Percentiles rank a stretch among this genome's conserved stretches.
These are phyloP conservation scores for Herpetospermum pedunculosum DNA, from an alignment of 306 rosid species.

Conservation along the genomic window DNA sequence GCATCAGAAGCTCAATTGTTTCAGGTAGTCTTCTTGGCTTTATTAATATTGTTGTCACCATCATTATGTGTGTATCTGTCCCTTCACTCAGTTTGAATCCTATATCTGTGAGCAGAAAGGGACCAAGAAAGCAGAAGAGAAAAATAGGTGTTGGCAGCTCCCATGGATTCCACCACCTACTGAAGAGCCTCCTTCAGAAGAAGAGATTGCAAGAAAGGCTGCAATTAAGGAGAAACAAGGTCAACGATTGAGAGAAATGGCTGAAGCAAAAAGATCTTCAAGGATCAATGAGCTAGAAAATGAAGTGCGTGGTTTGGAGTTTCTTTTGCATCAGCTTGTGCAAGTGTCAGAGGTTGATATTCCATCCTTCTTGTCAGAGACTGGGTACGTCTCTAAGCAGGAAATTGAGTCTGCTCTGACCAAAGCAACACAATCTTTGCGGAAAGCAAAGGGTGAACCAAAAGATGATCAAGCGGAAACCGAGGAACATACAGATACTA, in stretches of 20 bases:
- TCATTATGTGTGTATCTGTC: neutral
- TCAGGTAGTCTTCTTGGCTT: conserved; percentile 43
- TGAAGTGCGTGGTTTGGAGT: conserved; percentile 67
- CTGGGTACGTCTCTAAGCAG: conserved; percentile 77
- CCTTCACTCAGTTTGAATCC: conserved; percentile 9
- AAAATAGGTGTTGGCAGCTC: conserved; percentile 90
- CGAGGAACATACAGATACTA: conserved; percentile 49
- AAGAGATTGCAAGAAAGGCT: conserved; percentile 96
- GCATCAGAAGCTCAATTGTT: conserved; percentile 58
- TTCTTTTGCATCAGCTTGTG: conserved; percentile 72
- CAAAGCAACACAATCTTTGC: conserved; percentile 65
- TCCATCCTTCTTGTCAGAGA: conserved; percentile 62
- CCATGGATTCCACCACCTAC: conserved; percentile 94
- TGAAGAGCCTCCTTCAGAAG: conserved; percentile 94
- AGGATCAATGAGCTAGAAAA: conserved; percentile 91
- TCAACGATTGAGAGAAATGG: conserved; percentile 96
- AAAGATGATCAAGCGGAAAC: conserved; percentile 59
- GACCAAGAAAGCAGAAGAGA: conserved; percentile 70
- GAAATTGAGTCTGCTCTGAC: conserved; percentile 73
- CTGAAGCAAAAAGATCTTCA: conserved; percentile 87
- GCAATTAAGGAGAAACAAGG: conserved; percentile 89
- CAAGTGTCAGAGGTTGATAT: conserved; percentile 53
- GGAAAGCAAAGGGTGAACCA: conserved; percentile 83
- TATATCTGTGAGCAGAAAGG: conserved; percentile 37
- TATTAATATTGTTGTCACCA: neutral